Evolutionary conservation across 495 filamentous ascomycete genomes (phyloP).

Genomic region (Aspergillus haitiensis): DNA sequence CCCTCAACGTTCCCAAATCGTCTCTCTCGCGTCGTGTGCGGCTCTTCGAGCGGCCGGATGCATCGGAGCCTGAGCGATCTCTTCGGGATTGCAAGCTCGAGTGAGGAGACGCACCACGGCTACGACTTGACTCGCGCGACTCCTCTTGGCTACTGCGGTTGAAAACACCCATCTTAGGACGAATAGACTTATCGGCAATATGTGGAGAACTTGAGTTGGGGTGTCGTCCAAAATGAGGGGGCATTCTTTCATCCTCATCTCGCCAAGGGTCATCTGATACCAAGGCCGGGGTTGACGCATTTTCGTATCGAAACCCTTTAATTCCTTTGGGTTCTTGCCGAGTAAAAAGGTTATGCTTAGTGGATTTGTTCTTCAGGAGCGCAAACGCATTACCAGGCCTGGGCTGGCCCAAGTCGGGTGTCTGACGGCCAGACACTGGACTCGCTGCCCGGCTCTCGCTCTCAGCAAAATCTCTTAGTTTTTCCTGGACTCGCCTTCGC

Average conservation of each 20-base stretch:
- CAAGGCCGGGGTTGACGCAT: conserved; percentile 52
- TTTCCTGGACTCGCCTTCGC: conserved; percentile 76
- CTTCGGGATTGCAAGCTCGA: conserved; percentile 43
- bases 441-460: conserved; percentile 60
- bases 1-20: conserved; percentile 44
- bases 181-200: conserved; percentile 35
- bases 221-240: conserved; percentile 38
- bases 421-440: conserved; percentile 47
- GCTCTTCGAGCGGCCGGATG: conserved; percentile 56
- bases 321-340: conserved; percentile 60
- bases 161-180: conserved; percentile 37
- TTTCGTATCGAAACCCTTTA: conserved; percentile 71
- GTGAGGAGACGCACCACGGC: conserved; percentile 41
- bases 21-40: conserved; percentile 52
- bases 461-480: conserved; percentile 70
- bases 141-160: conserved; percentile 42
- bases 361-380: conserved; percentile 67
- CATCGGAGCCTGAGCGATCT: conserved; percentile 64
- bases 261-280: conserved; percentile 45
- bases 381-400: conserved; percentile 61
- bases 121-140: conserved; percentile 43
- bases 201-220: conserved; percentile 47
- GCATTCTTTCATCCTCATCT: conserved; percentile 46
- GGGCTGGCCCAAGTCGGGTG: conserved; percentile 39
- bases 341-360: conserved; percentile 58